These are phyloP conservation scores for Didymosphaeria variabile DNA, from an alignment of 2,329 filamentous ascomycete species.

Conservation along the genomic window DNA sequence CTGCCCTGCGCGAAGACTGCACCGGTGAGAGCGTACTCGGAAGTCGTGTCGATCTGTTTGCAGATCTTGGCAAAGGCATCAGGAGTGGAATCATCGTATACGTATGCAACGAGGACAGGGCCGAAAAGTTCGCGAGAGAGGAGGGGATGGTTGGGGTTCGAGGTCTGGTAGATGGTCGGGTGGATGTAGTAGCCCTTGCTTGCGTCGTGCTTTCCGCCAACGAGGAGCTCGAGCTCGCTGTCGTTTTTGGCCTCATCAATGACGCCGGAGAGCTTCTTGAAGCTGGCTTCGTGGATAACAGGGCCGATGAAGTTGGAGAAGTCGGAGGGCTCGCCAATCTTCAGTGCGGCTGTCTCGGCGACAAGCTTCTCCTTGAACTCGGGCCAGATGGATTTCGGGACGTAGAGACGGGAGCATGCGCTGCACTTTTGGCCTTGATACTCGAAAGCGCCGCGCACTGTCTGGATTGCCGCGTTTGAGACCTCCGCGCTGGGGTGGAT, in stretches of 20 bases:
- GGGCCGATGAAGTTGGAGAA: slow-evolving; percentile 85
- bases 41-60: slow-evolving; percentile 73
- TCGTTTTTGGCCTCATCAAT: slow-evolving; percentile 85
- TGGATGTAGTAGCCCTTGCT: slow-evolving; percentile 84
- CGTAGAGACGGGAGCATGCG: slow-evolving; percentile 81
- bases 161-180: slow-evolving; percentile 82
- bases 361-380: slow-evolving; percentile 73
- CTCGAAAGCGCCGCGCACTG: slow-evolving; percentile 86
- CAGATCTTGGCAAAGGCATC: slow-evolving; percentile 68
- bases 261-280: slow-evolving; percentile 78
- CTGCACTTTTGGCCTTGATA: slow-evolving; percentile 94
- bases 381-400: slow-evolving; percentile 78
- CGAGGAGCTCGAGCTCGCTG: slow-evolving; percentile 74
- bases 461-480: slow-evolving; percentile 80
- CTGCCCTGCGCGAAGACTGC: slow-evolving; percentile 78
- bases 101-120: slow-evolving; percentile 75
- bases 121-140: slow-evolving; percentile 84
- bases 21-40: slow-evolving; percentile 81
- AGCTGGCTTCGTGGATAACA: slow-evolving; percentile 83
- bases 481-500: slow-evolving; percentile 81
- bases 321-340: slow-evolving; percentile 74
- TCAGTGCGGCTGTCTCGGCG: slow-evolving; percentile 74
- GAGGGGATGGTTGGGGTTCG: slow-evolving; percentile 76
- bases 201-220: slow-evolving; percentile 79
- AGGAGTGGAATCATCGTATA: slow-evolving; percentile 75